Base-by-base conservation (phyloP, 1,284 basidiomycete genomes). In the Leccinum fuscescens region DNA sequence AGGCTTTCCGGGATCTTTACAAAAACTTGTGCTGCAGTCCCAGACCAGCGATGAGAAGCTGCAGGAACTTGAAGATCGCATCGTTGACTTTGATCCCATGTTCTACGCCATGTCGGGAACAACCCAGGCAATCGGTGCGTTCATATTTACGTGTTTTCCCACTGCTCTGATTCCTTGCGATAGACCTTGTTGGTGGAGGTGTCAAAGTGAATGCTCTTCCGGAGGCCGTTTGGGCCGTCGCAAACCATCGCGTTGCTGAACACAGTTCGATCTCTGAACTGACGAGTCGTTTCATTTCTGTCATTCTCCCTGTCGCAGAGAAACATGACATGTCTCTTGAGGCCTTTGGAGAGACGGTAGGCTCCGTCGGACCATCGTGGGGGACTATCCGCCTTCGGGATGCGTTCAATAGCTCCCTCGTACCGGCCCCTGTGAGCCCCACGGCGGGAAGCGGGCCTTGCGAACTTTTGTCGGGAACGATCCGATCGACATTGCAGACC, bases 361-460 rank as follows among this genome's bases (percentile, higher is more conserved):
- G 76, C 55, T 27, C 12, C 4, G 54, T 57, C n/a, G 61, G 39
- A 31, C 58, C 60, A 31, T 62, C 64, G 11, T 60, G 63, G 59
- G 70, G 72, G 39, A 69, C 62, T 11, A 66, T 74, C 35, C 66
- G 59, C 33, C 58, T 75, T 27, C 67, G 60, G 22, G 71, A 83
- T 55, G 77, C 80, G 0, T 82, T 76, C 58, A 71, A 72, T 14
- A 72, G 71, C 3, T 74, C 74, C 24, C 72, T 83, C 12, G 78
- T 80, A 57, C 81, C 84, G 9, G 79, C 83, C 2, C 83, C 84
- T 1, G 73, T 80, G n/a, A 80, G 83, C 2, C 81, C 83, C 0
- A 77, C 76, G 6, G 67, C 69, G 2, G 68, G 71, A 3, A 75
- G 76, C 8, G 72, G 73, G 2, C 74, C 78, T 9, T 87, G 77